Evolutionary conservation across 2,329 filamentous ascomycete species (phyloP).

Genomic region (Beauveria rudraprayagi): DNA sequence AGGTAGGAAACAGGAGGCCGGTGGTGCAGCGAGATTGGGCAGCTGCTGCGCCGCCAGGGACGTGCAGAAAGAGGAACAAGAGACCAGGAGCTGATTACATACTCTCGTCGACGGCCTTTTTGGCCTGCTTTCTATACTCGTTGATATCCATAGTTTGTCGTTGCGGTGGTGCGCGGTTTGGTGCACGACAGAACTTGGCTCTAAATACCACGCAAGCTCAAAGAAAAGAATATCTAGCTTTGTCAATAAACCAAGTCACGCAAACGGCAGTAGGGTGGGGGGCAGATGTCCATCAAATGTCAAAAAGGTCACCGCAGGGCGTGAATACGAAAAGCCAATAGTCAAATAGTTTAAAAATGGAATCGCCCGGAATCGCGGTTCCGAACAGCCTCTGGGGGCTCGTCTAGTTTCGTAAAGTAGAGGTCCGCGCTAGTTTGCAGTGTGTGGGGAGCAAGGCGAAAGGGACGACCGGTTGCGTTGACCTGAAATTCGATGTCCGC

Average conservation of each 20-base stretch:
- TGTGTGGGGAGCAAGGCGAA: neutral
- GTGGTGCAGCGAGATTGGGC: neutral
- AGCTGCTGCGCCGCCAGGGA: too few species aligned
- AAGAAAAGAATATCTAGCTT: neutral
- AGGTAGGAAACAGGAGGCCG: neutral
- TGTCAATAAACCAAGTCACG: neutral
- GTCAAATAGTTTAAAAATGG: neutral
- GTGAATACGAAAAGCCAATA: neutral
- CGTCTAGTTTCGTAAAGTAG: too few species aligned
- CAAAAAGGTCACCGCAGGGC: neutral
- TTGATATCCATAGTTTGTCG: conserved; percentile 60
- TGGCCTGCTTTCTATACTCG: conserved; percentile 70
- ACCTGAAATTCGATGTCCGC: neutral
- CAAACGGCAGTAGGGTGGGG: neutral
- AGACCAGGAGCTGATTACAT: conserved; percentile 25
- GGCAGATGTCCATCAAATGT: neutral
- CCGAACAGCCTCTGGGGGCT: neutral
- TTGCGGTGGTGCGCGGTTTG: neutral
- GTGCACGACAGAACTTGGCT: neutral
- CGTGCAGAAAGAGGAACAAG: conserved; percentile 2
- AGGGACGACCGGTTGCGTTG: neutral
- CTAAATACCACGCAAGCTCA: neutral
- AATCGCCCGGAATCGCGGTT: neutral
- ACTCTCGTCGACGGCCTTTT: conserved; percentile 78
- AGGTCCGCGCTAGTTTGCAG: neutral